Base-by-base conservation (phyloP, 2,329 filamentous ascomycete species). In the Spiromastix sp. region DNA sequence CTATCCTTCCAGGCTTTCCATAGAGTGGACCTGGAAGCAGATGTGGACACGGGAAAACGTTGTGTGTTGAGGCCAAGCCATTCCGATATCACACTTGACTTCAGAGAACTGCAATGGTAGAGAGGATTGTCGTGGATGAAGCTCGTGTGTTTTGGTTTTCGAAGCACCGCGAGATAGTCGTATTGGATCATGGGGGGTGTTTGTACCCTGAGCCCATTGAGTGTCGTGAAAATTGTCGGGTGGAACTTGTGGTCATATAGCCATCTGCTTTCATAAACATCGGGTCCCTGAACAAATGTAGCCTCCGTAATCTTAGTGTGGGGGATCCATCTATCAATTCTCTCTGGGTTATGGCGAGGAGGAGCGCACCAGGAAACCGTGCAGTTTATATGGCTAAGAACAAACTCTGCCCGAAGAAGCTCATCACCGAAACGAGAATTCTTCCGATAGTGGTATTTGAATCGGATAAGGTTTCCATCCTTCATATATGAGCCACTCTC, bases 161-260 rank as follows among this genome's bases (percentile, higher is more conserved):
- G 48, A 1, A 68, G 51, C 4, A 68, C 57, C 6, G 50, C 52
- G 11, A 68, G 48, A 41, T 55, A 60, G 41, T 68, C 64, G 29
- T 67, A 57, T 24, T 64, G 61, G 36, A 74, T 72, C 61, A 73
- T 67, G n/a, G 66, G 60, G 4, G 70, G 70, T 2, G 70, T 73
- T 31, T 68, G 62, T 2, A 71, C 59, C 21, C 57, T 51, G 31
- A 63, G 52, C 5, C 68, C 69, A 39, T 73, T 73, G 6, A 73
- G 57, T 21, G 55, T 64, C 9, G 64, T 67, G 26, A 56, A 55
- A 16, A 68, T 65, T 1, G 57, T 64, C 2, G 64, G 64, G 44
- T 67, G 62, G 42, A 65, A 64, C 45, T 66, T 66, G 46, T 68
- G 64, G 41, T 68, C 63, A 30, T 68, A 68, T 12, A 58, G 47